Percentiles rank a stretch among this genome's conserved stretches.
Evolutionary conservation across 2,329 filamentous ascomycete genomes (phyloP).

Genomic region (Colletotrichum liaoningense): DNA sequence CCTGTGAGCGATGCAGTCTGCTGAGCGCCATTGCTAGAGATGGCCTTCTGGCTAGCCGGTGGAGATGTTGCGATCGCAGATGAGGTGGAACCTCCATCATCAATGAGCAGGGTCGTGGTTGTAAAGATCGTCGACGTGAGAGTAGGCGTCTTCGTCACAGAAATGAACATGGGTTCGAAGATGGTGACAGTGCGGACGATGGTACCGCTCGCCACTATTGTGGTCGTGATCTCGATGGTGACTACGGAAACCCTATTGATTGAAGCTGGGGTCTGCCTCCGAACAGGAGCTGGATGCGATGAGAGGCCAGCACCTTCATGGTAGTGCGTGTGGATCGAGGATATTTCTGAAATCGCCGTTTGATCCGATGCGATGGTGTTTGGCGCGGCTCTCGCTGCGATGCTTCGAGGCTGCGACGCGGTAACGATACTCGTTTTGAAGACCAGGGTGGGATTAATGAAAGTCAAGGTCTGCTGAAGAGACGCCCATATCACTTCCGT

Average conservation of each 20-base stretch:
- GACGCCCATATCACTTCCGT: slow-evolving; percentile 38
- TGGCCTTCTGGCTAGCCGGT: neutral
- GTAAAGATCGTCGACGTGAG: slow-evolving; percentile 30
- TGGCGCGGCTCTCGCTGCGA: neutral
- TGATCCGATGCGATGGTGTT: neutral
- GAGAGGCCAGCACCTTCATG: neutral
- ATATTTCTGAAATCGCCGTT: neutral
- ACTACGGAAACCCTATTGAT: neutral
- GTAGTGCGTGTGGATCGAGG: neutral
- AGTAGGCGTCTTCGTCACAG: slow-evolving; percentile 29
- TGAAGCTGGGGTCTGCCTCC: neutral
- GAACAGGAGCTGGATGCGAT: neutral
- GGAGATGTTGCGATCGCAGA: neutral
- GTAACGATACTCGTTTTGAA: slow-evolving; percentile 41
- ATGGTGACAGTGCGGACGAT: slow-evolving; percentile 26
- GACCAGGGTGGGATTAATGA: slow-evolving; percentile 39
- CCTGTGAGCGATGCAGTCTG: too few species aligned
- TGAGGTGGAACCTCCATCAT: neutral
- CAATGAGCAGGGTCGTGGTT: slow-evolving; percentile 9
- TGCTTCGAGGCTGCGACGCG: slow-evolving; percentile 36
- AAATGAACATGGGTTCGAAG: slow-evolving; percentile 31
- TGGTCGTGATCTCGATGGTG: slow-evolving; percentile 30
- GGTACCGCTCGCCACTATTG: slow-evolving; percentile 15
- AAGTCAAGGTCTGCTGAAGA: slow-evolving; percentile 40
- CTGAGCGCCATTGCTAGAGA: neutral